Evolutionary conservation across 169 alveolate genomes (phyloP).

Genomic region (Sarcocystis neurona): DNA sequence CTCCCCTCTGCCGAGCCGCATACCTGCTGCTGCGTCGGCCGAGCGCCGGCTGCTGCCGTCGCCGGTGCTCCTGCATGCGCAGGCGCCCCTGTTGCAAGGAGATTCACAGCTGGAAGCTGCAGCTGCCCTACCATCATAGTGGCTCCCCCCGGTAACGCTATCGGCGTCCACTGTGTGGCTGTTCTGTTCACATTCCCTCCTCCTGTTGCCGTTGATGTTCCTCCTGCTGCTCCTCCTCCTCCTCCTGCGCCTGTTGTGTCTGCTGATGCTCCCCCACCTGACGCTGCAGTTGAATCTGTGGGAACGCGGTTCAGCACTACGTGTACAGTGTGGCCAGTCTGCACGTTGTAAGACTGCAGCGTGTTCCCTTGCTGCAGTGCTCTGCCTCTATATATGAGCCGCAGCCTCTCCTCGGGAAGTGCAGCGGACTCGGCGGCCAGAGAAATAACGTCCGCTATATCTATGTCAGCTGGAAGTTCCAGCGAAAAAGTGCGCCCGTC

Average conservation of each 20-base stretch:
- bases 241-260: not conserved
- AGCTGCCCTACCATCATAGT: constrained; percentile 32
- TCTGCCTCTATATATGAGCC: not conserved
- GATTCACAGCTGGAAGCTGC: constrained; percentile 2
- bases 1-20: too few species aligned
- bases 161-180: constrained; percentile 35
- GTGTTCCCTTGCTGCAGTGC: constrained; percentile 19
- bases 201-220: too few species aligned
- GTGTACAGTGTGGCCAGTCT: constrained; percentile 44
- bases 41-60: too few species aligned
- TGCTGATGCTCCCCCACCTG: not conserved
- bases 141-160: constrained; percentile 44
- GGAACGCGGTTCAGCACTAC: too few species aligned
- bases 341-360: constrained; percentile 37
- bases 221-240: not conserved
- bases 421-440: constrained; percentile 39
- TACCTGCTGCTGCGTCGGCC: too few species aligned
- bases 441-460: constrained; percentile 32
- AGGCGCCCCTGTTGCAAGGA: too few species aligned
- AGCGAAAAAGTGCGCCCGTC: constrained; percentile 50
- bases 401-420: not conserved
- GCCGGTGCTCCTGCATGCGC: too few species aligned
- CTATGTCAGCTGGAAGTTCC: constrained; percentile 45
- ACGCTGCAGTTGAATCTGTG: constrained; percentile 7
- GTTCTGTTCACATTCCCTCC: not conserved